phyloP scores from a whole-genome alignment of 2,329 filamentous ascomycete species.

The Emmonsiellopsis sp. region DNA sequence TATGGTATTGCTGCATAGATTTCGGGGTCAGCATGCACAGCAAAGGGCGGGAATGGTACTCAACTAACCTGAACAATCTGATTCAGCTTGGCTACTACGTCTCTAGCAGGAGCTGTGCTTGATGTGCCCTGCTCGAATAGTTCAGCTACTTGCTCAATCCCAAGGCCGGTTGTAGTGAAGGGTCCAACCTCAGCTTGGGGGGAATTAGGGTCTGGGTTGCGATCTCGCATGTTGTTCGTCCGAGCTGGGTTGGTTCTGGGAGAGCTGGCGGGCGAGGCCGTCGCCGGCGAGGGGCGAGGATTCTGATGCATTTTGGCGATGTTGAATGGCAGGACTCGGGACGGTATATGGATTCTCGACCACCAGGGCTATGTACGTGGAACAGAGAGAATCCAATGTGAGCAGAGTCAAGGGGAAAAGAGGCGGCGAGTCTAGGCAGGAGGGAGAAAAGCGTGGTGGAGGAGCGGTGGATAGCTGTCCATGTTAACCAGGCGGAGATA shows the following conservation, averaged over 20 bases:
- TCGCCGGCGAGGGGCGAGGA: conserved; percentile 63
- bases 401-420: conserved; percentile 9
- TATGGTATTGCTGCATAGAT: conserved; percentile 69
- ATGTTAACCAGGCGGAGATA: conserved; percentile 26
- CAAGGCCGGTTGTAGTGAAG: conserved; percentile 43
- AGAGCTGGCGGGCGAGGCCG: conserved; percentile 63
- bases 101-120: conserved; percentile 47
- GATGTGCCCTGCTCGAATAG: conserved; percentile 32
- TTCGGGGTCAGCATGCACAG: conserved; percentile 19
- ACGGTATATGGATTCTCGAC: background rate
- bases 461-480: conserved; percentile 23
- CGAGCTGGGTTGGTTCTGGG: conserved; percentile 63
- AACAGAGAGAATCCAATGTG: background rate
- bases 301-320: conserved; percentile 73
- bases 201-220: conserved; percentile 39
- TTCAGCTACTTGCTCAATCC: conserved; percentile 42
- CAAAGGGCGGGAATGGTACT: background rate
- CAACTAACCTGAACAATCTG: conserved; percentile 77
- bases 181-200: conserved; percentile 44
- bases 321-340: conserved; percentile 2
- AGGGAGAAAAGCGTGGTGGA: conserved; percentile 22
- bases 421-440: conserved; percentile 24
- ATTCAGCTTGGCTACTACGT: conserved; percentile 71
- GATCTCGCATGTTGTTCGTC: conserved; percentile 71
- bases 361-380: background rate